Evolutionary conservation across 768 basidiomycete species (phyloP).

Genomic region (Mycena chlorophos): DNA sequence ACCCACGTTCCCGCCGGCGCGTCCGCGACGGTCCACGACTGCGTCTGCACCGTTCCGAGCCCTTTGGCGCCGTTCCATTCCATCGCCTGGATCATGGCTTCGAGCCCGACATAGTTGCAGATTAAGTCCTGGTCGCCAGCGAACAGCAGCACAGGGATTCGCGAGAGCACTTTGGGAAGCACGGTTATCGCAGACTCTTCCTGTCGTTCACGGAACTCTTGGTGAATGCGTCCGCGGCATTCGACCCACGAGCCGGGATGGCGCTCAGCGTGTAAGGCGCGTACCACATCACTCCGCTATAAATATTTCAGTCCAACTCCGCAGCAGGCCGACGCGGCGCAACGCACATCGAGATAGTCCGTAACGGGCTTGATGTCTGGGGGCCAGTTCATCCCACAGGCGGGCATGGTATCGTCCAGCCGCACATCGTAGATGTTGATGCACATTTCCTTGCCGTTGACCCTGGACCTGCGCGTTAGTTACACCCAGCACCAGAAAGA

Average conservation of each 20-base stretch:
- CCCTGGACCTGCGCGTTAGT: conserved; percentile 39
- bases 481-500: background rate
- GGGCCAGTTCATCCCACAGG: conserved; percentile 98
- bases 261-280: conserved; percentile 76
- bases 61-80: conserved; percentile 86
- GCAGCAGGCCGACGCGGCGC: background rate
- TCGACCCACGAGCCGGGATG: conserved; percentile 86
- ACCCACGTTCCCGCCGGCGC: conserved; percentile 90
- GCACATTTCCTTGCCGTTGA: conserved; percentile 72
- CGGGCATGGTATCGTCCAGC: conserved; percentile 78
- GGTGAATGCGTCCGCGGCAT: conserved; percentile 69
- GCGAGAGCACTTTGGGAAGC: conserved; percentile 74
- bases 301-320: conserved; percentile 7
- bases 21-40: conserved; percentile 74
- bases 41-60: conserved; percentile 69
- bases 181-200: conserved; percentile 74
- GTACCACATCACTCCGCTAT: conserved; percentile 79
- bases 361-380: conserved; percentile 77
- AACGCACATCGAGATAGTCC: conserved; percentile 75
- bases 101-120: conserved; percentile 92
- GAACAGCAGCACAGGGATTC: conserved; percentile 86
- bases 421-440: conserved; percentile 96
- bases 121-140: conserved; percentile 96
- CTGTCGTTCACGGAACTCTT: conserved; percentile 52
- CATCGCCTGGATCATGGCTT: conserved; percentile 79